Percentiles rank a stretch among this genome's conserved stretches.
phyloP scores from a whole-genome alignment of 352 stramenopile species.

The Pythium oligandrum region DNA sequence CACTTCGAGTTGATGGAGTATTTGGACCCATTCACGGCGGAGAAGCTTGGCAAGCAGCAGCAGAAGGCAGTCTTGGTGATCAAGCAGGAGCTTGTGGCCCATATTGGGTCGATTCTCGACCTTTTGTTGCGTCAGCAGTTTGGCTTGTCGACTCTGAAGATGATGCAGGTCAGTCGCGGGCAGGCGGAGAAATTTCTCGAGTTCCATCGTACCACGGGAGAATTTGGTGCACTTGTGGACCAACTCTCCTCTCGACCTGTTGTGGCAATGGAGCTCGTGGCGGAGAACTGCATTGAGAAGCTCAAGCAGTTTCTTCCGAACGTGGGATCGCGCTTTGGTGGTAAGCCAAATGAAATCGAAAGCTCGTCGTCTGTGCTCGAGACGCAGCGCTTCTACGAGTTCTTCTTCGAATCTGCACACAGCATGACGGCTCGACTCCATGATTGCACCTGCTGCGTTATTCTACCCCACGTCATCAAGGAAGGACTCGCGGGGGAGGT shows the following conservation, averaged over 20 bases:
- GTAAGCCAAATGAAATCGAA: constrained; percentile 40
- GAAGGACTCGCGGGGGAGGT: constrained; percentile 75
- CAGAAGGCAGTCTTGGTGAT: constrained; percentile 72
- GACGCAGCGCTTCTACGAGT: constrained; percentile 46
- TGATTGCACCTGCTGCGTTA: constrained; percentile 89
- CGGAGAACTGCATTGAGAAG: constrained; percentile 61
- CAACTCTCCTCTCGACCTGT: constrained; percentile 33
- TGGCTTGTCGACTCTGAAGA: constrained; percentile 73
- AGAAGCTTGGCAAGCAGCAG: constrained; percentile 57
- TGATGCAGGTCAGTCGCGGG: constrained; percentile 38
- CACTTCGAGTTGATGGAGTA: constrained; percentile 85
- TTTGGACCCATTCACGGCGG: constrained; percentile 69
- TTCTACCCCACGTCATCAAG: constrained; percentile 92
- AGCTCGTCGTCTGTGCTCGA: constrained; percentile 47
- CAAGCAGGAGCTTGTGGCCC: constrained; percentile 41
- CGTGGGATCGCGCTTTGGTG: constrained; percentile 39
- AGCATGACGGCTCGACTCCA: constrained; percentile 69
- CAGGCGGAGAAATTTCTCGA: constrained; percentile 58
- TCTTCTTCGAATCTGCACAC: constrained; percentile 60
- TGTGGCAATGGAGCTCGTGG: constrained; percentile 74
- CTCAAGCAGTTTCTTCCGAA: constrained; percentile 47
- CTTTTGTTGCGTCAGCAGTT: constrained; percentile 68
- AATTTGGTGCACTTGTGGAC: constrained; percentile 31
- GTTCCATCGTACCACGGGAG: constrained; percentile 26
- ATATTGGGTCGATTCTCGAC: constrained; percentile 48